Base-by-base conservation (phyloP, 1,139 yeast species). In the Suhomyces taliae region DNA sequence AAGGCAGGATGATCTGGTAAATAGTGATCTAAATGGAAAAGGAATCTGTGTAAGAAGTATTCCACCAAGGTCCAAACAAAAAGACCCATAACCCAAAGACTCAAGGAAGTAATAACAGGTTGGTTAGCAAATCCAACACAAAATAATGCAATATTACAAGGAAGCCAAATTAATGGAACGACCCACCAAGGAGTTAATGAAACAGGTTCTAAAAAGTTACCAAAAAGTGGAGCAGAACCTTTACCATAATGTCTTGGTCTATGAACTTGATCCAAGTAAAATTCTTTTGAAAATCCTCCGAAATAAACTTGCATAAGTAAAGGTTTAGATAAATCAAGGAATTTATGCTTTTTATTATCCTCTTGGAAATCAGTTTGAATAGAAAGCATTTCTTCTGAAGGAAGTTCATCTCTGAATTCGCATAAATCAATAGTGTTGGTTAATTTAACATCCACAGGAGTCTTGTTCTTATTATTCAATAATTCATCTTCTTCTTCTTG, bases 251-350 rank as follows among this genome's bases (percentile, higher is more conserved):
- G 99, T 63, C 99, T 85, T 46, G 99, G 99, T 66, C 97, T 83
- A 68, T 93, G 99, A 39, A 93, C 95, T 69, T 93, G 98, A 64
- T 90, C 97, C 62, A 93, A 76, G 66, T 93, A 93, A 62, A 93
- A 93, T 42, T 88, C 95, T 65, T 89, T 91, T 39, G 87, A 62
- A 73, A 90, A 93, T 40, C 79, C 76, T 37, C 90, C 83, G 51
- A 78, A 75, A 51, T 89, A 69, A 44, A 93, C 88, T 71, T 93
- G 99, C 68, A 80, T 64, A 45, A 93, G 71, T 58, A 93, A 74
- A 1, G 99, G 96, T 65, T 82, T 83, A 59, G 78, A 82, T 61
- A 93, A 80, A 64, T 93, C 98, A 59, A 93, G 75, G 65, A 93
- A 93, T 65, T 87, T 79, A 75, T 93, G 95, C 58, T 83, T 85